phyloP scores from a whole-genome alignment of 2,329 filamentous ascomycete genomes.

The Fusarium paranaense region DNA sequence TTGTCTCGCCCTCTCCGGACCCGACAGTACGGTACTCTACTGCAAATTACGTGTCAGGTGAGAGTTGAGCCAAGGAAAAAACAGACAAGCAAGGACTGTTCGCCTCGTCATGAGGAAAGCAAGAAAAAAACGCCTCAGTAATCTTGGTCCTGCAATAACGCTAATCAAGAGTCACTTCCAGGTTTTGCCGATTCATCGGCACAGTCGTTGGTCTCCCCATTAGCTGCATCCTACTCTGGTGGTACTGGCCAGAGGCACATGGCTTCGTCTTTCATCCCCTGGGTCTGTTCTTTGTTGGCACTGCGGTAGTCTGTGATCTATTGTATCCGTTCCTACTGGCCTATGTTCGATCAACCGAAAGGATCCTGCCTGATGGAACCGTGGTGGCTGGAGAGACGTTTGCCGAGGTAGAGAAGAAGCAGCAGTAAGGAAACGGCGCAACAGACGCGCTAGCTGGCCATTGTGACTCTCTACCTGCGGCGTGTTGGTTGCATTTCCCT shows the following conservation, averaged over 20 bases:
- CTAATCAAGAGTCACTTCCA: constrained; percentile 41
- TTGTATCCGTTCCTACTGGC: constrained; percentile 58
- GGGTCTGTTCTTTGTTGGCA: constrained; percentile 55
- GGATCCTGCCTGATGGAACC: constrained; percentile 52
- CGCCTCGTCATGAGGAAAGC: background rate
- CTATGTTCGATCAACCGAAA: constrained; percentile 54
- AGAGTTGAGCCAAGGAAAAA: background rate
- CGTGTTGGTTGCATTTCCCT: background rate
- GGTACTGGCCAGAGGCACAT: constrained; percentile 63
- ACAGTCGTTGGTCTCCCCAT: constrained; percentile 56
- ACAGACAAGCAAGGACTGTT: background rate
- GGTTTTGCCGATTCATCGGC: constrained; percentile 58
- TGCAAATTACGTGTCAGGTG: constrained; percentile 26
- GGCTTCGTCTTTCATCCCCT: constrained; percentile 58
- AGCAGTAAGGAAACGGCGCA: constrained; percentile 15
- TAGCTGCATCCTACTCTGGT: constrained; percentile 57
- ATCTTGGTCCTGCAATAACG: background rate
- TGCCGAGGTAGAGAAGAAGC: constrained; percentile 33
- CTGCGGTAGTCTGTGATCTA: constrained; percentile 56
- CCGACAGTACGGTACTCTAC: constrained; percentile 8
- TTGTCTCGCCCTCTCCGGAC: constrained; percentile 1
- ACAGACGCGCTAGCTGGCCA: background rate
- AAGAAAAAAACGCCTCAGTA: background rate
- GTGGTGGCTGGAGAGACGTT: constrained; percentile 41
- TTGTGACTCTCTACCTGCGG: background rate